Evolutionary conservation across 768 basidiomycete species (phyloP), one percentile per base, ranked within the genome.

Genomic region (Pulveroboletus sp.): DNA sequence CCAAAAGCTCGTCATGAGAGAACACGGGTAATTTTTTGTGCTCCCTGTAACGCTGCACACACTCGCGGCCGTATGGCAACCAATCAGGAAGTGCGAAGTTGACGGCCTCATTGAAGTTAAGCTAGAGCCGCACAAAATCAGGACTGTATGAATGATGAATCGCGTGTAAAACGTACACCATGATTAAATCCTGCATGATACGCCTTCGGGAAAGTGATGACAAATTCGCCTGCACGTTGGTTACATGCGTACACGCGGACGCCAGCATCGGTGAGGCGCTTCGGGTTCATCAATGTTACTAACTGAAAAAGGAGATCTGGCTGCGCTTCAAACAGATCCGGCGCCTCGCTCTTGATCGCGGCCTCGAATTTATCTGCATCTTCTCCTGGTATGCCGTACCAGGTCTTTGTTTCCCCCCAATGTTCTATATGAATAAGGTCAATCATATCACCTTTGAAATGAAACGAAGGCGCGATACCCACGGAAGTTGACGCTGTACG

Each of bases 141-240:
- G 50, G 45, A 40, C 39, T 50, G 18, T 43, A 45, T 51, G 43
- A 64, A 62, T 54, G 50, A 62, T 58, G 55, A 51, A 47, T 53
- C 50, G 55, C 64, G 46, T 48, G 61, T 58, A 62, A 38, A 49
- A 79, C 89, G 65, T 72, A 94, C 93, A 46, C 94, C 95, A 68
- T 98, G 96, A 66, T 98, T 98, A 75, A 97, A 98, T 3, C 94
- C 94, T 45, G 93, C 91, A 66, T 97, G 93, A 71, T 96, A 99
- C 9, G 93, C 93, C 71, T 95, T 93, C 0, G 96, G 96, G 69
- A 93, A 94, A 2, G 96, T 98, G 57, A 99, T 83, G 52, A 98
- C 93, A 67, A 97, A 95, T 73, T 98, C 96, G 43, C 94, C 93
- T 18, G 96, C 89, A 46, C 96, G 79, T 71, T 99, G 96, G 68